These are phyloP conservation scores for Neonectria coccinea DNA, from an alignment of 2,329 filamentous ascomycete genomes.

Conservation along the genomic window DNA sequence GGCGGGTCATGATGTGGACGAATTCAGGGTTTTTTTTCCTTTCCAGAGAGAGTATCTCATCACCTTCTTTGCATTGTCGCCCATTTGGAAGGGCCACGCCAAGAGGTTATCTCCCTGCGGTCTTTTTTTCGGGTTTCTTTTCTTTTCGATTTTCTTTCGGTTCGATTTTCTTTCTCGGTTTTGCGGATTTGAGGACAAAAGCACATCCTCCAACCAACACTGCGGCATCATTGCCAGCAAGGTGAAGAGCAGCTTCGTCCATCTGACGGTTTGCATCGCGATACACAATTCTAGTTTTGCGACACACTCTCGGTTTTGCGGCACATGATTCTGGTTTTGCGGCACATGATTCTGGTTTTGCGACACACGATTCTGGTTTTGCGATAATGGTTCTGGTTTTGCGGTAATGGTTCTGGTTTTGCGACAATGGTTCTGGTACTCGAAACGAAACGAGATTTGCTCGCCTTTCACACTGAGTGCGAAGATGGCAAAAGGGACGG, in stretches of 20 bases:
- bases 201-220: neutral
- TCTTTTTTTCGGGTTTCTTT: too few species aligned
- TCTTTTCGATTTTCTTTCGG: too few species aligned
- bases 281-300: neutral
- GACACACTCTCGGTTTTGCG: too few species aligned
- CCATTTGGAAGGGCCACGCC: neutral
- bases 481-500: neutral
- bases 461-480: neutral
- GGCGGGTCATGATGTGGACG: neutral
- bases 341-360: neutral
- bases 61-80: neutral
- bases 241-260: neutral
- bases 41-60: neutral
- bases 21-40: neutral
- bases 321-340: neutral
- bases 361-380: neutral
- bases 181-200: neutral
- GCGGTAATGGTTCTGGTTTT: neutral
- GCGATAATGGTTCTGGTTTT: neutral
- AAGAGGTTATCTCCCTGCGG: neutral
- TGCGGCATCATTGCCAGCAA: neutral
- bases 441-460: neutral
- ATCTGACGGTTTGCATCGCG: neutral
- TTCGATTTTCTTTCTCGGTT: neutral
- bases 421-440: neutral